phyloP scores from a whole-genome alignment of 2,329 filamentous ascomycete genomes.

The Fusarium stilboides region DNA sequence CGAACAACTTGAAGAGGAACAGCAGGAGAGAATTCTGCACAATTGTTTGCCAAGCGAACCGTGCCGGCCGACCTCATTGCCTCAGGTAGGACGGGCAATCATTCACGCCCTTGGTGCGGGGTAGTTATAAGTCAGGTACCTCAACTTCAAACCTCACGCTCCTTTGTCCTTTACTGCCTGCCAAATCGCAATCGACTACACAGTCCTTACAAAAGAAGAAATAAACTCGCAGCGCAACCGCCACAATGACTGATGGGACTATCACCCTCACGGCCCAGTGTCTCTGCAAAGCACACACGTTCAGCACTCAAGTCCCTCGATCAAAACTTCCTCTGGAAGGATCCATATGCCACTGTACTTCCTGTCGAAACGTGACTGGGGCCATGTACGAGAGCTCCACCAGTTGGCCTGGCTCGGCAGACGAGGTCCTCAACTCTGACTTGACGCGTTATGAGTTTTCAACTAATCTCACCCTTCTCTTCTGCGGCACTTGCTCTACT shows the following conservation, averaged over 20 bases:
- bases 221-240: too few species aligned
- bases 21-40: too few species aligned
- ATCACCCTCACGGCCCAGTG: constrained; percentile 55
- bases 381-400: constrained; percentile 55
- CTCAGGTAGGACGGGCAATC: background rate
- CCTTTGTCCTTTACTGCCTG: background rate
- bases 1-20: too few species aligned
- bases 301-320: constrained; percentile 53
- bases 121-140: background rate
- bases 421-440: constrained; percentile 37
- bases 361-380: constrained; percentile 64
- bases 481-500: constrained; percentile 62
- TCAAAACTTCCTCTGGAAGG: constrained; percentile 60
- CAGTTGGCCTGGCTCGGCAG: constrained; percentile 40
- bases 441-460: constrained; percentile 59
- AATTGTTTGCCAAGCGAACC: background rate
- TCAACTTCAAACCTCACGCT: constrained; percentile 2
- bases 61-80: background rate
- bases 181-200: too few species aligned
- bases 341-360: constrained; percentile 64
- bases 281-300: constrained; percentile 62
- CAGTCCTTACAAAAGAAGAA: too few species aligned
- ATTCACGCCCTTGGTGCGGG: constrained; percentile 31
- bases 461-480: constrained; percentile 53
- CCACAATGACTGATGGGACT: background rate